Percentiles rank a stretch among this genome's conserved stretches.
These are phyloP conservation scores for Phaeodactylum tricornutum DNA, from an alignment of 108 stramenopile genomes.

Conservation along the genomic window DNA sequence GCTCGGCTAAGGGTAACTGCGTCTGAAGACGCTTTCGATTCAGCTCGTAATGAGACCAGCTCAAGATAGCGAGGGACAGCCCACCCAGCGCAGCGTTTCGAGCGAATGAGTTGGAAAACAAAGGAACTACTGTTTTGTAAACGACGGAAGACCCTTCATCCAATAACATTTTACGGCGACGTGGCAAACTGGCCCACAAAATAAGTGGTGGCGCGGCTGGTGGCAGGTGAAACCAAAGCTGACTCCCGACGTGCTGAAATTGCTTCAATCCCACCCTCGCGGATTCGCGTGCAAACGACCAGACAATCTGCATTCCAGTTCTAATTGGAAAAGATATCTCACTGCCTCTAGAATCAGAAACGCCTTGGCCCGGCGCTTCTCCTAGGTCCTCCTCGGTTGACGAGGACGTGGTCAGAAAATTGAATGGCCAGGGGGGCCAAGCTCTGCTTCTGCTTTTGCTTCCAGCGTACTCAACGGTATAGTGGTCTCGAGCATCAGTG, in stretches of 20 bases:
- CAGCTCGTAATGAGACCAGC: constrained; percentile 63
- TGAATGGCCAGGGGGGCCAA: constrained; percentile 55
- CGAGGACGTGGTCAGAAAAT: constrained; percentile 11
- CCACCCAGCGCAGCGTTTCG: constrained; percentile 20
- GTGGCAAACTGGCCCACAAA: constrained; percentile 44
- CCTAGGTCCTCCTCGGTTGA: background rate
- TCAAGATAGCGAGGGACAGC: constrained; percentile 39
- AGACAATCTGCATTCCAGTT: too few species aligned
- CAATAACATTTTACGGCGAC: constrained; percentile 13
- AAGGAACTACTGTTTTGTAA: constrained; percentile 12
- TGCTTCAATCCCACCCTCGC: constrained; percentile 16
- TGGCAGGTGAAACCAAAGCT: constrained; percentile 69
- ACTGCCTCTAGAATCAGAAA: too few species aligned
- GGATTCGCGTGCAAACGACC: constrained; percentile 10
- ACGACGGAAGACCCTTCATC: constrained; percentile 7
- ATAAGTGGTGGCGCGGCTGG: constrained; percentile 58
- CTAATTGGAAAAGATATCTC: too few species aligned
- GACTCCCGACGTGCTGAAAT: constrained; percentile 30
- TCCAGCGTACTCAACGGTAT: too few species aligned
- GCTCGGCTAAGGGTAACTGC: constrained; percentile 37
- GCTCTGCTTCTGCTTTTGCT: too few species aligned
- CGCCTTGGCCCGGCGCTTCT: too few species aligned
- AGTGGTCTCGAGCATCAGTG: too few species aligned
- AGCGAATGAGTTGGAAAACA: constrained; percentile 24
- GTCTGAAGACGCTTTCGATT: constrained; percentile 44